Base-by-base conservation (phyloP, 306 rosid genomes). In the Citrullus colocynthis region DNA sequence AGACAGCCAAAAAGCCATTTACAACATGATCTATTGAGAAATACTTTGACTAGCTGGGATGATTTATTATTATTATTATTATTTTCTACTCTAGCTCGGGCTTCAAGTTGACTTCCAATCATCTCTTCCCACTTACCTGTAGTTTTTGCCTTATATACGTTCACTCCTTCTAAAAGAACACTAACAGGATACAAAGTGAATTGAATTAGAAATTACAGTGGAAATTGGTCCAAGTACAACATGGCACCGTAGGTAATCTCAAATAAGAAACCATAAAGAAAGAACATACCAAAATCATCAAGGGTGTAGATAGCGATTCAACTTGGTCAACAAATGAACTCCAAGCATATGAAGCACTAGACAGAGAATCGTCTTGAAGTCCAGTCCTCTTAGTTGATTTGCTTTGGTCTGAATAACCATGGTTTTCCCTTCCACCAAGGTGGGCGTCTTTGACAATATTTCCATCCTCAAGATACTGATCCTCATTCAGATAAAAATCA, bases 281-380 rank as follows among this genome's bases (percentile, higher is more conserved):
- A 69, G 71, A 82, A 80, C 79, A 58, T 92, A 92, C 98, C 98
- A 90, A 80, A 82, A 92, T 87, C 88, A 87, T 90, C 86, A 92
- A 82, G 79, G 99, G 90, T 64, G 91, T 79, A 54, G 92, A 88
- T 76, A 84, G 87, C 79, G 95, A 88, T 83, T 92, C 97, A 84
- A 92, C 96, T 77, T 89, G 97, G 84, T 95, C 97, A 70, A 89
- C 84, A 83, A 95, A 95, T 39, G 92, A 83, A 88, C 84, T 88
- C 98, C 98, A 95, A 59, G 93, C 89, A 77, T 80, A 81, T 76
- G 98, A 95, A 85, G 86, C 88, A 83, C 75, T 81, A 21, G 6
- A 59, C 64, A 45, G 18, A 81, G 78, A 52, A 16, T 52, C 80
- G 54, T 56, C 72, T 49, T 85, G 84, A 74, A 78, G 76, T 67